Evolutionary conservation across 106 monocot genomes (phyloP).

Genomic region (Allium sativum): DNA sequence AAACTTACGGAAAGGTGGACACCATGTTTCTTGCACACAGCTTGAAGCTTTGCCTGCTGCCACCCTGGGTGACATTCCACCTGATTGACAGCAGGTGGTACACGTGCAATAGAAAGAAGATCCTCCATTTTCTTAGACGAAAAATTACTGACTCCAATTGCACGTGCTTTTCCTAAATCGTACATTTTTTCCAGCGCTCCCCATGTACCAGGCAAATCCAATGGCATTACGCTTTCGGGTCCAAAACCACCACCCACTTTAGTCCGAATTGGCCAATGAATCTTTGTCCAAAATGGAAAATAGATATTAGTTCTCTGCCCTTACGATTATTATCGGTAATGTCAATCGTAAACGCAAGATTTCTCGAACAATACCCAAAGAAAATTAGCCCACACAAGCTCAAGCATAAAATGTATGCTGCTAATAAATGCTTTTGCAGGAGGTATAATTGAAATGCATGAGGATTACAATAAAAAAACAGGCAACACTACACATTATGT

Average conservation of each 20-base stretch:
- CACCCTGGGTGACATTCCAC: slow-evolving; percentile 86
- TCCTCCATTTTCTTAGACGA: slow-evolving; percentile 73
- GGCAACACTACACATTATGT: no score
- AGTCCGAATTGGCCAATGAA: slow-evolving; percentile 57
- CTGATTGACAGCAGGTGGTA: slow-evolving; percentile 77
- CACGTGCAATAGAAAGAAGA: slow-evolving; percentile 42
- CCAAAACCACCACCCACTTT: slow-evolving; percentile 39
- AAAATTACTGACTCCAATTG: slow-evolving; percentile 92
- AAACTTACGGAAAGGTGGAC: slow-evolving; percentile 67
- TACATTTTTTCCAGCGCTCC: slow-evolving; percentile 63
- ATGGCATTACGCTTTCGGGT: slow-evolving; percentile 38
- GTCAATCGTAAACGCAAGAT: no score
- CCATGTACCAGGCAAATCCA: slow-evolving; percentile 74
- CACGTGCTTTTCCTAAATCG: slow-evolving; percentile 70
- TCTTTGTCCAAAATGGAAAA: slow-evolving; percentile 15
- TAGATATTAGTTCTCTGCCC: no score
- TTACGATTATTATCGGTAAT: no score
- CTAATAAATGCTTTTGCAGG: no score
- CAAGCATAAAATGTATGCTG: no score
- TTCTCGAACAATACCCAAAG: no score
- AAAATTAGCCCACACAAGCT: no score
- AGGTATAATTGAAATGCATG: no score
- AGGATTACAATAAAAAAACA: no score
- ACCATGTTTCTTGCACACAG: slow-evolving; percentile 44
- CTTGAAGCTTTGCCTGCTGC: slow-evolving; percentile 65